These are phyloP conservation scores for Amaranthus palmeri DNA, from an alignment of 148 eudicot genomes.

Conservation along the genomic window DNA sequence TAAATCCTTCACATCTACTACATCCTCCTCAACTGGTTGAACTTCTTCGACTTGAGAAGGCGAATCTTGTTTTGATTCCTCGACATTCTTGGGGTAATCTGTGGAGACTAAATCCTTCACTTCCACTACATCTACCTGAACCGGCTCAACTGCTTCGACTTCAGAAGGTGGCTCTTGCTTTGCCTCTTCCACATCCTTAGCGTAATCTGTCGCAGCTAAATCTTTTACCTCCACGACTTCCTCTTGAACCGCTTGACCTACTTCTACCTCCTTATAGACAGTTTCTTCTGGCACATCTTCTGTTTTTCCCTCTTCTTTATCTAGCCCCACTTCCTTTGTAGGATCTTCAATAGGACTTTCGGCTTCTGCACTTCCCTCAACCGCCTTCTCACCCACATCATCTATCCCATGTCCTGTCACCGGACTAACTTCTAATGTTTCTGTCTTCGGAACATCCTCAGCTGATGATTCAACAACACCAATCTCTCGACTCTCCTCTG, in stretches of 20 bases:
- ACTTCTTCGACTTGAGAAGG: not conserved
- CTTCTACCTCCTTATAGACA: not conserved
- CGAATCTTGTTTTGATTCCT: constrained; percentile 14
- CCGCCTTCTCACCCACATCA: constrained; percentile 19
- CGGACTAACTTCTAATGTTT: constrained; percentile 22
- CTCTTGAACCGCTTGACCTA: constrained; percentile 6
- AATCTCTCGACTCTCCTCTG: constrained; percentile 12
- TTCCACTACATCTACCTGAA: constrained; percentile 1
- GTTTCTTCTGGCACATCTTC: constrained; percentile 8
- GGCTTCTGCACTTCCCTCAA: constrained; percentile 22
- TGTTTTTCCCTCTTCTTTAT: constrained; percentile 17
- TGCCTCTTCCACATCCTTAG: constrained; percentile 19
- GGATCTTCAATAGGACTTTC: constrained; percentile 9
- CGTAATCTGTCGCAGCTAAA: constrained; percentile 9
- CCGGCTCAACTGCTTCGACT: not conserved
- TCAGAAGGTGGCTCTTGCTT: constrained; percentile 9
- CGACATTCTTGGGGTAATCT: constrained; percentile 11
- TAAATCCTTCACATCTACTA: constrained; percentile 7
- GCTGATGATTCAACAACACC: constrained; percentile 10
- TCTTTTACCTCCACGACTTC: constrained; percentile 18
- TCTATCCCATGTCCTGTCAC: constrained; percentile 16
- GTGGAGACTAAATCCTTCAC: constrained; percentile 13
- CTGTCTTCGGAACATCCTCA: constrained; percentile 17
- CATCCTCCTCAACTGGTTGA: not conserved
- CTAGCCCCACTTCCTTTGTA: constrained; percentile 3